Evolutionary conservation across 2,329 filamentous ascomycete genomes (phyloP).

Genomic region (Hypocreales sp.): DNA sequence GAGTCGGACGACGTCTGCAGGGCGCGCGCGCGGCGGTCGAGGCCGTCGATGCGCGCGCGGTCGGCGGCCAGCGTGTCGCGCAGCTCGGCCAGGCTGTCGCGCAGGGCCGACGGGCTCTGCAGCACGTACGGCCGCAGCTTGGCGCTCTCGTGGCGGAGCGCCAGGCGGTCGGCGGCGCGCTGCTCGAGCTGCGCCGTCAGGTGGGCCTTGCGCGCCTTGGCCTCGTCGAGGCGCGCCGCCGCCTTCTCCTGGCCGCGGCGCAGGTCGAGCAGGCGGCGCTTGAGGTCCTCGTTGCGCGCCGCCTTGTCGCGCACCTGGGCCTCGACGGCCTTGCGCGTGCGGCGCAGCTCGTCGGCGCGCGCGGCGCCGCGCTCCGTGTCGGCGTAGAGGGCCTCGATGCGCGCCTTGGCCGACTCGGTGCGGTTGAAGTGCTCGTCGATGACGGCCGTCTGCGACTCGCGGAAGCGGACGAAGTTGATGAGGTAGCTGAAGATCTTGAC

Average conservation of each 20-base stretch:
- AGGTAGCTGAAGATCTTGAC: constrained; percentile 95
- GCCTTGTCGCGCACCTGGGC: constrained; percentile 72
- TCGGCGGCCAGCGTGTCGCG: constrained; percentile 64
- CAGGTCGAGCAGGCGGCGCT: constrained; percentile 65
- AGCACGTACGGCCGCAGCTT: constrained; percentile 87
- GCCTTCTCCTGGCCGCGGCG: constrained; percentile 72
- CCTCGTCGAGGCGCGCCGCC: constrained; percentile 65
- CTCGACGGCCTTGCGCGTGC: constrained; percentile 68
- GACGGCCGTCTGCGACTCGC: constrained; percentile 75
- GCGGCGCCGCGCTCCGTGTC: constrained; percentile 81
- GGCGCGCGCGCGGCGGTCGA: constrained; percentile 77
- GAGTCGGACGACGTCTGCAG: constrained; percentile 86
- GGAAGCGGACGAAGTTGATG: constrained; percentile 97
- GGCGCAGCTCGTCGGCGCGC: constrained; percentile 65
- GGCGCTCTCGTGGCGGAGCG: constrained; percentile 66
- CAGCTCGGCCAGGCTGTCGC: constrained; percentile 68
- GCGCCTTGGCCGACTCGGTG: constrained; percentile 67
- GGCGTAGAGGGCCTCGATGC: constrained; percentile 71
- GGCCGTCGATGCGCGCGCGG: constrained; percentile 69
- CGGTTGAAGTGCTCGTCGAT: constrained; percentile 94
- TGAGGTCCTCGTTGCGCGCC: constrained; percentile 73
- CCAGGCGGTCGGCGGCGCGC: constrained; percentile 52
- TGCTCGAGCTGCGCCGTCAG: constrained; percentile 59
- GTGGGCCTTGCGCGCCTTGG: constrained; percentile 64
- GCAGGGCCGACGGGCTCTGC: constrained; percentile 71